phyloP scores from a whole-genome alignment of 2,329 filamentous ascomycete genomes.

The Waltergamsia citrina region DNA sequence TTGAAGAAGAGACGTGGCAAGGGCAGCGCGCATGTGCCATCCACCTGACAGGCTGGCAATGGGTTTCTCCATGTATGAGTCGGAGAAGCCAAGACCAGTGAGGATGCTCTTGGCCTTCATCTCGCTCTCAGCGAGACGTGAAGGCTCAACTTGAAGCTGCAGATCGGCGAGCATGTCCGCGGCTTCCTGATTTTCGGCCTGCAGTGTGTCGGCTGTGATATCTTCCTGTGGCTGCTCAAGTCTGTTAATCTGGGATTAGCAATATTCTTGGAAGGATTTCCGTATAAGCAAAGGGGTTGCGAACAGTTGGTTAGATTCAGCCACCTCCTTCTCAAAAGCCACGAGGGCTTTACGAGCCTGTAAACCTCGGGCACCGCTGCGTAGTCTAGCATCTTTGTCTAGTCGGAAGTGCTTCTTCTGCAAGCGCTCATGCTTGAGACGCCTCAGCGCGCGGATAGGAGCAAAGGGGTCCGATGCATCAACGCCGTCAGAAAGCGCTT shows the following conservation, averaged over 20 bases:
- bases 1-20: slow-evolving; percentile 59
- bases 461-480: slow-evolving; percentile 45
- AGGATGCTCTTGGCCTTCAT: slow-evolving; percentile 57
- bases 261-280: background rate
- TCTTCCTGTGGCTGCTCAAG: slow-evolving; percentile 42
- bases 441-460: slow-evolving; percentile 50
- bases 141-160: slow-evolving; percentile 57
- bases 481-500: slow-evolving; percentile 49
- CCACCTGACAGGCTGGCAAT: slow-evolving; percentile 65
- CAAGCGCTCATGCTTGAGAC: slow-evolving; percentile 52
- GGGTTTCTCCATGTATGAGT: slow-evolving; percentile 47
- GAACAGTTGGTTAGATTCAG: slow-evolving; percentile 44
- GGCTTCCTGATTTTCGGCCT: slow-evolving; percentile 59
- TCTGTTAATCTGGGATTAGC: slow-evolving; percentile 14
- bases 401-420: slow-evolving; percentile 56
- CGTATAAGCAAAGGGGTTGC: slow-evolving; percentile 7
- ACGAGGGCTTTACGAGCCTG: slow-evolving; percentile 68
- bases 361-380: slow-evolving; percentile 67
- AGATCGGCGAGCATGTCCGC: slow-evolving; percentile 60
- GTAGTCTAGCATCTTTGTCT: slow-evolving; percentile 63
- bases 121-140: slow-evolving; percentile 55
- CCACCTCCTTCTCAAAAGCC: slow-evolving; percentile 56
- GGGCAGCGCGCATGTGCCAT: slow-evolving; percentile 61
- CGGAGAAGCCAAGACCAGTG: slow-evolving; percentile 61
- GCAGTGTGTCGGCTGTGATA: slow-evolving; percentile 46